Conservation (phyloP, 495 filamentous ascomycete species). For the Aspergillus egyptiacus region DNA sequence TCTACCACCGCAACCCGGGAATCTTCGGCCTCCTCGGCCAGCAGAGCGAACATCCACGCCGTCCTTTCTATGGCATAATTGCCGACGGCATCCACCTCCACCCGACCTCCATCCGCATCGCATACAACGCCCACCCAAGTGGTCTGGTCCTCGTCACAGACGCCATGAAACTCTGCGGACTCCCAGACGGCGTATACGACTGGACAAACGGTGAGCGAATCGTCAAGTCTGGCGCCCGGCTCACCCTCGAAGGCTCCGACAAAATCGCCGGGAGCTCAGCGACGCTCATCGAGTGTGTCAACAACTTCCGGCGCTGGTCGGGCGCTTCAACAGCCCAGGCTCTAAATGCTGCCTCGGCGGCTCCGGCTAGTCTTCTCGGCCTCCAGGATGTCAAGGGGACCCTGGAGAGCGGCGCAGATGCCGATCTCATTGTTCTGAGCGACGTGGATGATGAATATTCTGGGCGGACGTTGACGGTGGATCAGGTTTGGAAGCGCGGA, state of each 20-base stretch:
- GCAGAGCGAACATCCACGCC: conserved; percentile 30
- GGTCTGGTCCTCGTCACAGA: conserved; percentile 58
- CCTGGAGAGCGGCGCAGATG: conserved; percentile 65
- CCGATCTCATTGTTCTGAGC: conserved; percentile 68
- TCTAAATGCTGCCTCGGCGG: conserved; percentile 62
- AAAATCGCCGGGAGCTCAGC: conserved; percentile 68
- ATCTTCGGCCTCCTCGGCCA: conserved; percentile 68
- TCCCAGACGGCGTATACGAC: conserved; percentile 69
- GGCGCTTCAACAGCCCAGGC: conserved; percentile 57
- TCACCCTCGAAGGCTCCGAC: conserved; percentile 63
- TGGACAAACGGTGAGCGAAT: conserved; percentile 74
- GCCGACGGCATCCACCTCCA: conserved; percentile 60
- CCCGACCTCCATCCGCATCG: conserved; percentile 53
- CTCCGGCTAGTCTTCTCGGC: conserved; percentile 68
- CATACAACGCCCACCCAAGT: conserved; percentile 50
- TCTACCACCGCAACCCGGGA: conserved; percentile 80
- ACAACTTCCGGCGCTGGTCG: conserved; percentile 71
- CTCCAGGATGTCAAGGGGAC: conserved; percentile 60
- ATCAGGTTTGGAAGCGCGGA: conserved; percentile 79
- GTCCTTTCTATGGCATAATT: conserved; percentile 56
- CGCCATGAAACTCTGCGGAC: conserved; percentile 55
- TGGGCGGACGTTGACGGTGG: conserved; percentile 49
- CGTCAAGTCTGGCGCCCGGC: conserved; percentile 58
- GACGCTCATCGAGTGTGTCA: conserved; percentile 72
- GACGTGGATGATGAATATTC: conserved; percentile 43